These are phyloP conservation scores for Kazachstania bromeliacearum DNA, from an alignment of 805 yeast genomes.

Conservation along the genomic window DNA sequence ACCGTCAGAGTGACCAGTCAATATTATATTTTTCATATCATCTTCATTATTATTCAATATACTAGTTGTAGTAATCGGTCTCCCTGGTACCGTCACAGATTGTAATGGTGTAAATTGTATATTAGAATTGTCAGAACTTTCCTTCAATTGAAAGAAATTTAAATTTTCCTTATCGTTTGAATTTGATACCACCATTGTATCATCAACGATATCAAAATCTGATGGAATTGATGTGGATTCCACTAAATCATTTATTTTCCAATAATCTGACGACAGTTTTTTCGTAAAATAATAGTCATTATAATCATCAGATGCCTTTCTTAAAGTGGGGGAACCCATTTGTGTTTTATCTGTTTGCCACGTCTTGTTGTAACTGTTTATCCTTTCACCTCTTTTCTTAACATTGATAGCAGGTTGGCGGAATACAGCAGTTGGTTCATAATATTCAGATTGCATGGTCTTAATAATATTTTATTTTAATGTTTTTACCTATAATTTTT, in stretches of 20 bases:
- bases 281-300: conserved; percentile 22
- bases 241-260: conserved; percentile 9
- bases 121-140: conserved; percentile 1
- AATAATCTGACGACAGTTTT: conserved; percentile 21
- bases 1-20: conserved; percentile 76
- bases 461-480: conserved; percentile 72
- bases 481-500: conserved; percentile 51
- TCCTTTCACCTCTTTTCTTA: conserved; percentile 9
- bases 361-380: conserved; percentile 8
- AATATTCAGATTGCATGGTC: conserved; percentile 11
- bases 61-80: conserved; percentile 9
- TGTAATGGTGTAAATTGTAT: conserved; percentile 15
- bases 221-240: conserved; percentile 7
- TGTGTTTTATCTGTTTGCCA: conserved; percentile 18
- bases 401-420: conserved; percentile 21
- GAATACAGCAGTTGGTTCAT: conserved; percentile 21
- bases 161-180: conserved; percentile 11
- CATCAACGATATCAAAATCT: conserved; percentile 10
- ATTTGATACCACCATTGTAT: conserved; percentile 14
- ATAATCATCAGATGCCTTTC: conserved; percentile 23
- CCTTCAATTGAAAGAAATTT: conserved; percentile 11
- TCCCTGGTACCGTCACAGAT: conserved; percentile 20
- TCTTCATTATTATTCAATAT: conserved; percentile 4
- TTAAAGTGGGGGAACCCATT: conserved; percentile 16
- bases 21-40: conserved; percentile 22